Evolutionary conservation across 2,329 filamentous ascomycete genomes (phyloP).

Genomic region (Calonectria henricotiae): DNA sequence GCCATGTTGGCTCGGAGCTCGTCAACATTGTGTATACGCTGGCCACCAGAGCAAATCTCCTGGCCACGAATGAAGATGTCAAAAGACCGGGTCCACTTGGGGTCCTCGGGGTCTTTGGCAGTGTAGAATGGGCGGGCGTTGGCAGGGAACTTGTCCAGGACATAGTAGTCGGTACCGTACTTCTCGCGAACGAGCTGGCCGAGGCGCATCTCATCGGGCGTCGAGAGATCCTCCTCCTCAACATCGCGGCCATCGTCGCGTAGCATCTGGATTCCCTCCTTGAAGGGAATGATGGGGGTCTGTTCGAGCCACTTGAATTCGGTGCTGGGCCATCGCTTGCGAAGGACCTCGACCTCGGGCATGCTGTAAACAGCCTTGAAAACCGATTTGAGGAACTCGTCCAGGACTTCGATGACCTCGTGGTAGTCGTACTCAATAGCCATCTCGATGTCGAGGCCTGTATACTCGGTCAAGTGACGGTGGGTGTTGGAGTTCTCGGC

Average conservation of each 20-base stretch:
- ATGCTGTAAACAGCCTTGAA: constrained; percentile 62
- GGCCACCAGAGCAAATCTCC: constrained; percentile 92
- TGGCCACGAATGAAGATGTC: constrained; percentile 96
- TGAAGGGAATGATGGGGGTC: constrained; percentile 86
- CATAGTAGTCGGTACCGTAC: constrained; percentile 91
- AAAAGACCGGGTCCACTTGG: constrained; percentile 88
- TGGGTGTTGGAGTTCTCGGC: constrained; percentile 98
- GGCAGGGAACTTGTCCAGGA: constrained; percentile 92
- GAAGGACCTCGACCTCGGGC: constrained; percentile 84
- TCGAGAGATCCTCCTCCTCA: constrained; percentile 83
- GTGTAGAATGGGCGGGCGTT: constrained; percentile 93
- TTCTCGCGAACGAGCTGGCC: constrained; percentile 89
- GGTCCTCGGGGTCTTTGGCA: constrained; percentile 84
- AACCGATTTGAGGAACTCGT: constrained; percentile 86
- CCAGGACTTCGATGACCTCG: constrained; percentile 85
- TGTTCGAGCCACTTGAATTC: constrained; percentile 90
- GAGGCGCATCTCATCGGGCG: constrained; percentile 88
- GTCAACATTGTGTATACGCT: constrained; percentile 88
- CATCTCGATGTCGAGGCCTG: constrained; percentile 95
- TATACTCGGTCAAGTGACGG: constrained; percentile 94
- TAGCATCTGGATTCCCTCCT: constrained; percentile 85
- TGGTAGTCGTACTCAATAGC: constrained; percentile 90
- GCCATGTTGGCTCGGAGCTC: constrained; percentile 86
- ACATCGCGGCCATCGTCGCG: constrained; percentile 87
- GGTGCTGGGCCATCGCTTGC: constrained; percentile 87